phyloP scores from a whole-genome alignment of 352 stramenopile genomes.

The Peronospora farinosa region DNA sequence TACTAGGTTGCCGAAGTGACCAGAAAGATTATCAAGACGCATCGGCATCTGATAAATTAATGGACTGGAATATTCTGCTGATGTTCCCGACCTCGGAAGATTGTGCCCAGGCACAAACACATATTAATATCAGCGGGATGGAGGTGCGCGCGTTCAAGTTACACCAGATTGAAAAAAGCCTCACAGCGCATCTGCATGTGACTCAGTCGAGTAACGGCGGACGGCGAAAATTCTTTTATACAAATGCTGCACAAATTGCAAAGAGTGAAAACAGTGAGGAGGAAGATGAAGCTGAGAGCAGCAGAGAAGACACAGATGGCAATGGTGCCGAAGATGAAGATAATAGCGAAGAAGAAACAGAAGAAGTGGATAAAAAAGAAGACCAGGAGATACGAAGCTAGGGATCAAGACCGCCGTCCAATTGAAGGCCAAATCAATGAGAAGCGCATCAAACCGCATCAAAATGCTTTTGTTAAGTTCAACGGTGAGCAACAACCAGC shows the following conservation, averaged over 20 bases:
- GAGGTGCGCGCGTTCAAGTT: constrained; percentile 78
- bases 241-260: constrained; percentile 9
- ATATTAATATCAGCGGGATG: constrained; percentile 63
- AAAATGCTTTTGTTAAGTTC: not conserved
- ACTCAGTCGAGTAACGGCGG: constrained; percentile 37
- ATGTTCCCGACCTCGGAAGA: constrained; percentile 61
- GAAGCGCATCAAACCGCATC: constrained; percentile 4
- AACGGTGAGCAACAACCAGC: not conserved
- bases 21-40: constrained; percentile 33
- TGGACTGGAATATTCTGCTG: constrained; percentile 56
- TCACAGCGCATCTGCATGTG: constrained; percentile 56
- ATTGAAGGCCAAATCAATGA: constrained; percentile 23
- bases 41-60: constrained; percentile 16
- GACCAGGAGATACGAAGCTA: not conserved
- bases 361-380: not conserved
- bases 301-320: constrained; percentile 6
- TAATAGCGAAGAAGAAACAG: constrained; percentile 4
- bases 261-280: constrained; percentile 8
- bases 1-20: constrained; percentile 57
- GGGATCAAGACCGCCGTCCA: constrained; percentile 9
- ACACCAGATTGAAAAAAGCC: constrained; percentile 63
- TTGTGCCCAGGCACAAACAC: constrained; percentile 55
- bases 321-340: constrained; percentile 2
- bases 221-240: constrained; percentile 26
- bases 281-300: constrained; percentile 5